Conservation (phyloP, 441 rosid genomes). For the Biscutella auriculata region DNA sequence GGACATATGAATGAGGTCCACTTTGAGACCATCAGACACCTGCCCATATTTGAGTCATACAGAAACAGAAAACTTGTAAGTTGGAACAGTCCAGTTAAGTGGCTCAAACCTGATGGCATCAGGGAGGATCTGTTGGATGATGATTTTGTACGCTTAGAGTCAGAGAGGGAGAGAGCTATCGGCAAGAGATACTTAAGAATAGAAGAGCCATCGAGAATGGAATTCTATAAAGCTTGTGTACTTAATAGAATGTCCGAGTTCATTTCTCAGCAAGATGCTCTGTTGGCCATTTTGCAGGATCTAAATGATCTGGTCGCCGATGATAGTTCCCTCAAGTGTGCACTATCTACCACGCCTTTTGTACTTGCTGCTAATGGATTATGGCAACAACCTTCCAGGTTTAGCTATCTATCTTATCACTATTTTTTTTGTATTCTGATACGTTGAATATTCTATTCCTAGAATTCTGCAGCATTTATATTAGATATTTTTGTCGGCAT, state of each 20-base stretch:
- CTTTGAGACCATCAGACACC: conserved; percentile 57
- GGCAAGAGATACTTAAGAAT: conserved; percentile 54
- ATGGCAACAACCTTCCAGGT: conserved; percentile 97
- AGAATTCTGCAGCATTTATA: not conserved
- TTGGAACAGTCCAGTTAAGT: conserved; percentile 57
- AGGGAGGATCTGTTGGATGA: conserved; percentile 77
- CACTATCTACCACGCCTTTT: conserved; percentile 58
- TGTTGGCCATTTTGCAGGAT: conserved; percentile 67
- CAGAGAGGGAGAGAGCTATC: conserved; percentile 80
- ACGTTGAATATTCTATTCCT: conserved; percentile 9
- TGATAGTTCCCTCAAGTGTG: conserved; percentile 53
- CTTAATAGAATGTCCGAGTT: conserved; percentile 84
- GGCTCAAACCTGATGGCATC: conserved; percentile 83
- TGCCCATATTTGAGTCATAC: conserved; percentile 87
- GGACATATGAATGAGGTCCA: conserved; percentile 61
- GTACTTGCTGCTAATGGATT: conserved; percentile 79
- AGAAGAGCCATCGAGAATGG: conserved; percentile 65
- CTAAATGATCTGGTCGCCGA: conserved; percentile 59
- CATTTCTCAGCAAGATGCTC: conserved; percentile 51
- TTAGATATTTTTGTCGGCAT: not conserved
- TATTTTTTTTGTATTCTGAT: conserved; percentile 1
- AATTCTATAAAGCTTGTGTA: conserved; percentile 75
- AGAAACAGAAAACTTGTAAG: conserved; percentile 63
- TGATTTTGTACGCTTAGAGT: conserved; percentile 78
- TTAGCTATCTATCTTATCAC: conserved; percentile 8